A percentile compares a stretch with the other conserved stretches of the same genome.
Evolutionary conservation across 1,284 basidiomycete genomes (phyloP).

Genomic region (Singerocomus inundabilis): DNA sequence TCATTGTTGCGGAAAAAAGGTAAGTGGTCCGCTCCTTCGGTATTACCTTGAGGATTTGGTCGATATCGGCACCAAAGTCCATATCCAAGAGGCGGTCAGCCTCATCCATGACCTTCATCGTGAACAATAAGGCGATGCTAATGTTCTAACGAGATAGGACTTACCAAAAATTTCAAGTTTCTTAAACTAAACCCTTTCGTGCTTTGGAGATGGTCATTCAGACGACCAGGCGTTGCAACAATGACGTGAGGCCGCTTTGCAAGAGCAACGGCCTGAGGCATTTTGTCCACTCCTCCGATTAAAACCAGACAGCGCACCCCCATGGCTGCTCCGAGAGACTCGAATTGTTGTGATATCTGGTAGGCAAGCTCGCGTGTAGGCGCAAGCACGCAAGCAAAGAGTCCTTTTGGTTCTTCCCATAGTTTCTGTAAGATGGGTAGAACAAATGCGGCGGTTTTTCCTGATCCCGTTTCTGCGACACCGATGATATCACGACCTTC

Average conservation of each 20-base stretch:
- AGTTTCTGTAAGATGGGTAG: conserved; percentile 95
- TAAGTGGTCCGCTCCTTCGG: conserved; percentile 95
- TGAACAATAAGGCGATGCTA: conserved; percentile 8
- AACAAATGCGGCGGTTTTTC: conserved; percentile 98
- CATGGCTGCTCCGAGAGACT: conserved; percentile 90
- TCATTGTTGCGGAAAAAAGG: conserved; percentile 99
- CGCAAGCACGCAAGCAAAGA: conserved; percentile 93
- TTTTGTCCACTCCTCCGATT: conserved; percentile 95
- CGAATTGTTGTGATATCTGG: conserved; percentile 97
- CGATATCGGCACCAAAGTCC: conserved; percentile 97
- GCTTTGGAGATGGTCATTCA: conserved; percentile 96
- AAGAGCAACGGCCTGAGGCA: conserved; percentile 90
- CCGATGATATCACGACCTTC: conserved; percentile 96
- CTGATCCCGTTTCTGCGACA: conserved; percentile 95
- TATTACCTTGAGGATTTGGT: conserved; percentile 95
- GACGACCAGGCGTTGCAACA: conserved; percentile 95
- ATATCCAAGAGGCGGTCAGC: conserved; percentile 96
- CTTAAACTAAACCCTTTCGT: conserved; percentile 97
- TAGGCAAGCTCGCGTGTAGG: conserved; percentile 98
- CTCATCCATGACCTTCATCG: conserved; percentile 86
- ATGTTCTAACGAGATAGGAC: not conserved
- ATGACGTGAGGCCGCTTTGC: conserved; percentile 94
- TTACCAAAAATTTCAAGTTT: conserved; percentile 85
- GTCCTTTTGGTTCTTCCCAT: conserved; percentile 93
- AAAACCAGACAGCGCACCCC: conserved; percentile 91